These are phyloP conservation scores for Ensete ventricosum DNA, from an alignment of 176 grass and related monocot genomes.

Conservation along the genomic window DNA sequence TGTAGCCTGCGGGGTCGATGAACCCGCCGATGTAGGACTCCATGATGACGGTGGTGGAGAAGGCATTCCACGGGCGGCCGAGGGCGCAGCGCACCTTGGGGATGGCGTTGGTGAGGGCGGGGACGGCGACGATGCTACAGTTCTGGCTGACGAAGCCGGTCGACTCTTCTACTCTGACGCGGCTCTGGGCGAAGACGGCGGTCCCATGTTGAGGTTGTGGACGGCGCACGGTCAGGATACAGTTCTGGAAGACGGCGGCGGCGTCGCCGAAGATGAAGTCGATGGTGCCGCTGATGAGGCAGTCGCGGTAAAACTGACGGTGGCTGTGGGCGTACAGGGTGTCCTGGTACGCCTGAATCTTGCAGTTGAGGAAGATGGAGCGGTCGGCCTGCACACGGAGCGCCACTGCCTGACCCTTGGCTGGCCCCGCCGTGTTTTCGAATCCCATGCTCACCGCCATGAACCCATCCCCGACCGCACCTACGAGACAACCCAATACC, in stretches of 20 bases:
- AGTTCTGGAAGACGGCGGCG: constrained; percentile 86
- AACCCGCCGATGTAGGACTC: constrained; percentile 57
- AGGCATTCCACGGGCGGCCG: constrained; percentile 65
- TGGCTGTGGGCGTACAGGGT: constrained; percentile 88
- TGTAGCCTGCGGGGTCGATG: constrained; percentile 59
- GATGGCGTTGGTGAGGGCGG: constrained; percentile 16
- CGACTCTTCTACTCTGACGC: constrained; percentile 42
- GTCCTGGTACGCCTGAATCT: constrained; percentile 83
- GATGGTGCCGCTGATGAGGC: constrained; percentile 63
- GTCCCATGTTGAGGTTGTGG: constrained; percentile 72
- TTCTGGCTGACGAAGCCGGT: constrained; percentile 91
- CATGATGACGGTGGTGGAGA: constrained; percentile 65
- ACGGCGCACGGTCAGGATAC: constrained; percentile 50
- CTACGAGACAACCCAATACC: neutral
- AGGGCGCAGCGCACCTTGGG: constrained; percentile 47
- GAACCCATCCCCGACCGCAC: constrained; percentile 66
- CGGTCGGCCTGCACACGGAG: constrained; percentile 60
- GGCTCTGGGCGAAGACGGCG: constrained; percentile 72
- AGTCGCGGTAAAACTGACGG: constrained; percentile 84
- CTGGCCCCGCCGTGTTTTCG: constrained; percentile 72
- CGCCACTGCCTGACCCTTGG: constrained; percentile 84
- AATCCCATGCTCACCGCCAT: constrained; percentile 72
- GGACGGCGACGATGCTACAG: constrained; percentile 50
- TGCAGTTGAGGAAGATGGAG: constrained; percentile 80
- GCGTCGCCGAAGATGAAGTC: constrained; percentile 94